Evolutionary conservation across 345 rosid genomes (phyloP), one percentile per base, ranked within the genome.

Genomic region (Laguncularia racemosa): DNA sequence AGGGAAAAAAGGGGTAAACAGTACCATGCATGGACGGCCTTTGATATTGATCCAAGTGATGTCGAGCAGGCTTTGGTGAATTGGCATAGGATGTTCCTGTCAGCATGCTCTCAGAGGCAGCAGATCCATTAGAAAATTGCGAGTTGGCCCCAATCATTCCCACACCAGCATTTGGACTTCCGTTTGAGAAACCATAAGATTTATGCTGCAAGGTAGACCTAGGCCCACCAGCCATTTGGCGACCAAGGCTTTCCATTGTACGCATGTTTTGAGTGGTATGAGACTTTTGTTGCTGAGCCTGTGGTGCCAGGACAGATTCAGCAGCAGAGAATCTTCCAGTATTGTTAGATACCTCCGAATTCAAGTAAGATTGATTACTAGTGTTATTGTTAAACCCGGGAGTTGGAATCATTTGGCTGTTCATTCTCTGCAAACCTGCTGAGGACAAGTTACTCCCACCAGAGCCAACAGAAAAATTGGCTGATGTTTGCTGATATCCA

Each of bases 321-420:
- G 69, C 81, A 63, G 85, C 69, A 56, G 91, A 82, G 76, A 81
- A 81, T 62, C 83, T 90, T 61, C 76, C 75, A 68, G 63, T 64
- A 62, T 67, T 85, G 73, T 57, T 84, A 43, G 86, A 69, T 70
- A 87, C 66, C 59, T 95, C 96, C 76, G 75, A 64, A 76, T 57
- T 78, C 78, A 81, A 46, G 59, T 79, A 84, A 66, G 90, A 71
- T 63, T 78, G 95, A 59, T 56, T 78, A 61, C 70, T 75, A 52
- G 53, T 80, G 68, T 12, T 68, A 67, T 53, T 77, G 61, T 18
- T 73, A 60, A 81, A 89, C 48, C 99, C 97, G 59, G 99, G 99
- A 49, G 97, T 85, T 55, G 99, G 99, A 70, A 93, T 86, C 97
- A 93, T 89, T 68, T 83, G 95, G 71, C 84, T 72, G 54, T 75